Evolutionary conservation across 2,329 filamentous ascomycete species (phyloP), one percentile per base, ranked within the genome.

Genomic region (Dryadomyces quercus-mongolicae): DNA sequence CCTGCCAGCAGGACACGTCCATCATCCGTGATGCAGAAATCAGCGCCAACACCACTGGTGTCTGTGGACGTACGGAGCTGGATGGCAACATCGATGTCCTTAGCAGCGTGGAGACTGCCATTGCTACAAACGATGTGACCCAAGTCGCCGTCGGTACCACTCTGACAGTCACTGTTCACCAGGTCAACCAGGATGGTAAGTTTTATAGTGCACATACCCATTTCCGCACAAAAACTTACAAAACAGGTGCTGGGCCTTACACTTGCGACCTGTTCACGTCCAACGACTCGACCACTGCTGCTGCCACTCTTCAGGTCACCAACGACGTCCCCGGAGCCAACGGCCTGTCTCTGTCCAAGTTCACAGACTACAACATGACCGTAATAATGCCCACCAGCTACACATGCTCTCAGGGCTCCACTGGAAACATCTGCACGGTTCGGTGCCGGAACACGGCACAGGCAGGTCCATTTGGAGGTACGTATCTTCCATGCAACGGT

Each of bases 301-400:
- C 16, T 9, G 22, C 21, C 12, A 44, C 52, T 2, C 9, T 54
- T 12, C 20, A 36, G 18, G 47, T 54, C 22, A 54, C 46, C 6
- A 54, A 54, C 38, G 22, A 54, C 15, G 52, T 54, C 10, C 52
- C 52, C 2, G 52, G 52, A 2, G n/a, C 52, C n/a, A 54, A 54
- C 36, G 52, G 52, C 1, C 38, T 54, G 5, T 54, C 52, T 6
- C 52, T 44, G n/a, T n/a, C 52, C 21, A 54, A 54, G 42, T 54
- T 54, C 20, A 50, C 46, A n/a, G 52, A 54, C 47, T 54, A 34
- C 25, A 54, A 54, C 52, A 54, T 54, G 52, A 54, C 52, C 4
- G 52, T 54, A 10, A 21, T 34, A 12, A 54, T 54, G 52, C 52
- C 52, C 12, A 50, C 40, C 13, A 31, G 12, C 31, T 54, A 49